Base-by-base conservation (phyloP, 352 stramenopile genomes). In the Peronospora belbahrii region DNA sequence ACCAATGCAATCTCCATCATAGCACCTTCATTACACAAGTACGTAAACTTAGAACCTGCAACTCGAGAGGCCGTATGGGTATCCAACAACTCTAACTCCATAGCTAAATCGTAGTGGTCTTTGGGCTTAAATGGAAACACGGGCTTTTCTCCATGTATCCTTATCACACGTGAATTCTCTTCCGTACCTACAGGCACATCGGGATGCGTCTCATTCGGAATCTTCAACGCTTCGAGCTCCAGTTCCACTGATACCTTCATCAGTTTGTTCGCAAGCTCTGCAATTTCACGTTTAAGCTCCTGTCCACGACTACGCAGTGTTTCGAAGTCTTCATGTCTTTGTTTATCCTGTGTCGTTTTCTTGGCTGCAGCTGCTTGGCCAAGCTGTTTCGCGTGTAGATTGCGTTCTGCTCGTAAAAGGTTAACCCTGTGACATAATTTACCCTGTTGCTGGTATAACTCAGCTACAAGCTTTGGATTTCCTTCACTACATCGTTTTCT, bases 1-100 rank as follows among this genome's bases (percentile, higher is more conserved):
- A 88, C 67, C 3, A 95, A 59, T 11, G 79, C 85, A 31, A 95
- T 66, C 57, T 95, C 85, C 32, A 95, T 74, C 76, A 95, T 81
- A 6, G 77, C 84, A 17, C 62, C 79, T 79, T 93, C 81, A 46
- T 93, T 92, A 48, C 80, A 86, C 38, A 95, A 62, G 36, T 81
- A 84, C 13, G 81, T 77, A 59, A 95, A 95, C 55, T 88, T 85
- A 50, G 81, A 87, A 18, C 81, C 83, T 7, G 70, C 74, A 8
- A 91, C 74, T 48, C 75, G 74, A 8, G 80, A 74, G 0, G 62
- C 77, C 0, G 65, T 70, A 35, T 80, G 65, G 5, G 82, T 91
- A 44, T 95, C 84, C 36, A 94, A 46, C 17, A 95, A 54, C 17
- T 83, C 55, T 32, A 93, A 60, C 6, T 73, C 55, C 17, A 62